Percentiles rank a stretch among this genome's conserved stretches.
These are phyloP conservation scores for Asterella californica DNA, from an alignment of 225 moss, liverwort and hornwort species.

Conservation along the genomic window DNA sequence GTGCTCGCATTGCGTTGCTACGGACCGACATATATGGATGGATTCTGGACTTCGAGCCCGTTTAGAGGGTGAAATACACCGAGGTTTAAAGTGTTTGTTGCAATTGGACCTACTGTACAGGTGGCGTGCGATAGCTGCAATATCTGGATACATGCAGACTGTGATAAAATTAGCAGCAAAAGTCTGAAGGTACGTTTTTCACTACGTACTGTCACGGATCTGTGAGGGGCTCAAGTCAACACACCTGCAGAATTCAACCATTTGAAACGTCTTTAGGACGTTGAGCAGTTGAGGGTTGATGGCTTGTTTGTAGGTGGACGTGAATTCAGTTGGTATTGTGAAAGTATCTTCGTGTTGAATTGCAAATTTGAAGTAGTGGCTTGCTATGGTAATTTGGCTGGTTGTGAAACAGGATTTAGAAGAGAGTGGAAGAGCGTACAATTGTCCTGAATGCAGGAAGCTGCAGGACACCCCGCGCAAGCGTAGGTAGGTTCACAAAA, in stretches of 20 bases:
- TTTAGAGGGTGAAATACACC: background rate
- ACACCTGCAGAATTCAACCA: background rate
- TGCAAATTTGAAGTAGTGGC: background rate
- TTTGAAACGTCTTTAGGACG: background rate
- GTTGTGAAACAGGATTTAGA: slow-evolving; percentile 65
- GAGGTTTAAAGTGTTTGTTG: background rate
- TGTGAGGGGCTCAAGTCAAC: background rate
- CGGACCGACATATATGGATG: too few species aligned
- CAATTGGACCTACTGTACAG: slow-evolving; percentile 36
- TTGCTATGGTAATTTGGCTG: background rate
- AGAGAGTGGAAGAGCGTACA: slow-evolving; percentile 78
- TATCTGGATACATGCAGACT: slow-evolving; percentile 99
- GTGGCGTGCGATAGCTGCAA: slow-evolving; percentile 85
- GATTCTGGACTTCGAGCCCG: background rate
- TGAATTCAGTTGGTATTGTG: background rate
- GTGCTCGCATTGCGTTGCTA: too few species aligned
- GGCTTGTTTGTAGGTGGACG: background rate
- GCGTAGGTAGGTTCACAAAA: slow-evolving; percentile 38
- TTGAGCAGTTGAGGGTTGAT: background rate
- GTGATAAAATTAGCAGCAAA: slow-evolving; percentile 89
- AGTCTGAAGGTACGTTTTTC: slow-evolving; percentile 63
- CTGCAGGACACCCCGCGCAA: slow-evolving; percentile 57
- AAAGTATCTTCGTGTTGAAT: background rate
- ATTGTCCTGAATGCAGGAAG: slow-evolving; percentile 95
- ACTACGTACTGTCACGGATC: background rate